phyloP scores from a whole-genome alignment of 129 eudicot species.

The Artemisia annua region DNA sequence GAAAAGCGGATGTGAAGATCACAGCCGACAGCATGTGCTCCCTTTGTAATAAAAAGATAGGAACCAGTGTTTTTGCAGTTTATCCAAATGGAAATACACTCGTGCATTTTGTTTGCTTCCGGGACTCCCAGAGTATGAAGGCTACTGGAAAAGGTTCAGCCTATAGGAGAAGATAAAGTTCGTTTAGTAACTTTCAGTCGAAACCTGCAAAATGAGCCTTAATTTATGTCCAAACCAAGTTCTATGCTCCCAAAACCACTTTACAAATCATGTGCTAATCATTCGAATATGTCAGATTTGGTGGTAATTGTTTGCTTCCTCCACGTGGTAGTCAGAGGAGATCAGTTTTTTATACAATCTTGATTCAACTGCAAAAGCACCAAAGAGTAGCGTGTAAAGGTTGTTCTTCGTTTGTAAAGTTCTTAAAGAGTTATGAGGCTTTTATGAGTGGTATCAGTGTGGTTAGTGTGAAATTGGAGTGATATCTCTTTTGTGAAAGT shows the following conservation, averaged over 20 bases:
- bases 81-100: constrained; percentile 91
- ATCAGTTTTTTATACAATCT: background rate
- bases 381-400: background rate
- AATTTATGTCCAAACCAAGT: background rate
- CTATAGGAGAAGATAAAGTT: constrained; percentile 24
- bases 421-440: background rate
- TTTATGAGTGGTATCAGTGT: background rate
- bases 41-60: constrained; percentile 95
- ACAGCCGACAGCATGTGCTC: constrained; percentile 83
- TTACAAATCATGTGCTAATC: too few species aligned
- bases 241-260: background rate
- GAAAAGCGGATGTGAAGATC: constrained; percentile 78
- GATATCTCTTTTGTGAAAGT: background rate
- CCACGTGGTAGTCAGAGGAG: background rate
- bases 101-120: constrained; percentile 90
- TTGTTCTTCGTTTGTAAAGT: constrained; percentile 20
- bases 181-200: background rate
- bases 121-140: constrained; percentile 91
- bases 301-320: background rate
- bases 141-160: constrained; percentile 64
- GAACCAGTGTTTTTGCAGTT: constrained; percentile 87
- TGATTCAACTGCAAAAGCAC: constrained; percentile 1
- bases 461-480: constrained; percentile 2
- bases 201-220: background rate
- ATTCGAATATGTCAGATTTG: too few species aligned